Evolutionary conservation across 108 stramenopile genomes (phyloP).

Genomic region (Aurantiochytrium sp.): DNA sequence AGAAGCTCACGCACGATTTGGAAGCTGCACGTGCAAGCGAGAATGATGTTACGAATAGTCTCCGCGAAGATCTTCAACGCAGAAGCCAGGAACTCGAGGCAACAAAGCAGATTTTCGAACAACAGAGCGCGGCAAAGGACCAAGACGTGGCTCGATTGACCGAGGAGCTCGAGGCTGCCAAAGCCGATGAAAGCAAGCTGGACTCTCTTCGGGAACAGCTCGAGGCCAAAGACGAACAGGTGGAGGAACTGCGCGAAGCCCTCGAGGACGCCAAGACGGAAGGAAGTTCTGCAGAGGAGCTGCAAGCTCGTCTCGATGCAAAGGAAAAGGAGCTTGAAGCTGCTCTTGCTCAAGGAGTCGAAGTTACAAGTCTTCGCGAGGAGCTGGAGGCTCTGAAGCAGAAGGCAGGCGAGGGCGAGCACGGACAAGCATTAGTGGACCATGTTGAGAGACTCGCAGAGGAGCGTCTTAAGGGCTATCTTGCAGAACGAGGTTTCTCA

Average conservation of each 20-base stretch:
- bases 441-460: neutral
- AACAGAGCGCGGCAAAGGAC: too few species aligned
- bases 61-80: neutral
- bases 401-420: neutral
- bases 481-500: neutral
- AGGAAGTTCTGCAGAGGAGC: neutral
- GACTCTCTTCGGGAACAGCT: neutral
- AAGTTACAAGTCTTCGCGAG: neutral
- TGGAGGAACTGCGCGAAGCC: neutral
- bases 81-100: too few species aligned
- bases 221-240: neutral
- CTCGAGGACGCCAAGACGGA: neutral
- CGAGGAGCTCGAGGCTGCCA: neutral
- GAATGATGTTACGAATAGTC: neutral
- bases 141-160: neutral
- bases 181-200: neutral
- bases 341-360: neutral
- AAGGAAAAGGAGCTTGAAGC: neutral
- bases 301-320: neutral
- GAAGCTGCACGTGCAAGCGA: neutral
- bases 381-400: neutral
- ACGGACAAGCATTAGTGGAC: neutral
- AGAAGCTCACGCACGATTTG: neutral
- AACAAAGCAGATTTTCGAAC: too few species aligned
- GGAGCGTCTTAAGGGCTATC: neutral